Conservation (phyloP, 805 yeast genomes). For the Zygosaccharomyces bailii region DNA sequence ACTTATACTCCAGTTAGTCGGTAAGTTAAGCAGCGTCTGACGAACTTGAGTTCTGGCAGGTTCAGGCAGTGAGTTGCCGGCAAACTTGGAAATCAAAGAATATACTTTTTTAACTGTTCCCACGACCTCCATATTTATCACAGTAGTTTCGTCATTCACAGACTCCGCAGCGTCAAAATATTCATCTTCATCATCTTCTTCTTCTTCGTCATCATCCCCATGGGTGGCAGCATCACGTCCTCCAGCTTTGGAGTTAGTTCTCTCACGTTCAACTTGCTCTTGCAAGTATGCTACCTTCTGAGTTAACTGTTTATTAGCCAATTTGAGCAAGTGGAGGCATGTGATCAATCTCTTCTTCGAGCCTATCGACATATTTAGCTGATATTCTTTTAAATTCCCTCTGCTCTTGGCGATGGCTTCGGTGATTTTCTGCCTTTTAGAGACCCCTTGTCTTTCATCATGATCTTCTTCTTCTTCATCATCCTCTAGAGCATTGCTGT, state of each 20-base stretch:
- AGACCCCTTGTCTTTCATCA: constrained; percentile 19
- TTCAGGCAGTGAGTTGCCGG: constrained; percentile 70
- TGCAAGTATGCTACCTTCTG: constrained; percentile 64
- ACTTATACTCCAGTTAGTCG: constrained; percentile 62
- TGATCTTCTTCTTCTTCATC: constrained; percentile 11
- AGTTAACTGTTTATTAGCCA: constrained; percentile 76
- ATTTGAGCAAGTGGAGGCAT: constrained; percentile 70
- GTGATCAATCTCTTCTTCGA: constrained; percentile 73
- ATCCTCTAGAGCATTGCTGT: constrained; percentile 42
- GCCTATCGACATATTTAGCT: constrained; percentile 53
- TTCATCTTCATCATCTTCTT: constrained; percentile 27
- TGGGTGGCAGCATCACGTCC: constrained; percentile 15
- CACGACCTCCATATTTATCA: constrained; percentile 76
- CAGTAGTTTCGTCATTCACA: constrained; percentile 29
- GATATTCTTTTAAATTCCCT: constrained; percentile 36
- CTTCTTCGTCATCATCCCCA: constrained; percentile 3
- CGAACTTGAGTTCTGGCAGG: constrained; percentile 79
- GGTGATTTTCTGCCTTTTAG: constrained; percentile 37
- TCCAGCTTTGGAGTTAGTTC: constrained; percentile 21
- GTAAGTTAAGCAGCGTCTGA: constrained; percentile 70
- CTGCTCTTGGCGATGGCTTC: constrained; percentile 38
- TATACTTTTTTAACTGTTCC: constrained; percentile 87
- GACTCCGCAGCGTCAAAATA: constrained; percentile 36
- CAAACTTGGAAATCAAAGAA: constrained; percentile 77
- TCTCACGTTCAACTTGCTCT: constrained; percentile 49